Evolutionary conservation across 805 yeast species (phyloP).

Genomic region (Saturnispora sanitii): DNA sequence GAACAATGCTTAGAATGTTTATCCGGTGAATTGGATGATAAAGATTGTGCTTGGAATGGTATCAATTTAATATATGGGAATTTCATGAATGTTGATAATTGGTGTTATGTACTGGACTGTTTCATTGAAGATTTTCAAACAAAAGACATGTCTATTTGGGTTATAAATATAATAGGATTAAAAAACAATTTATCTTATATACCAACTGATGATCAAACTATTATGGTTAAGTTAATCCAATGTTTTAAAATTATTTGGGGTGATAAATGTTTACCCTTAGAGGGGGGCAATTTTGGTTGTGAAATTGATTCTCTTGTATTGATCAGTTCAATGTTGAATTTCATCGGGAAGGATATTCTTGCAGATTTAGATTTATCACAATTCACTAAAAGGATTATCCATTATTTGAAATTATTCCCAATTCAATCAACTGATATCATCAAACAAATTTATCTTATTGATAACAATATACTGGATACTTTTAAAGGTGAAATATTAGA

Average conservation of each 20-base stretch:
- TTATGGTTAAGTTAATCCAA: no score
- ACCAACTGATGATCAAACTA: no score
- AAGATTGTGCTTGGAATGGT: constrained; percentile 5
- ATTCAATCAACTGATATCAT: background rate
- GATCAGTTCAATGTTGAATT: no score
- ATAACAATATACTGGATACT: background rate
- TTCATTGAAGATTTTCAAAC: background rate
- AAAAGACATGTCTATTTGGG: background rate
- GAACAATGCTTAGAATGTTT: constrained; percentile 1
- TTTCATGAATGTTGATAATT: constrained; percentile 1
- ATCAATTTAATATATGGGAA: constrained; percentile 5
- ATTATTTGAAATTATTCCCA: background rate
- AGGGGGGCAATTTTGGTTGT: no score
- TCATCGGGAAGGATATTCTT: no score
- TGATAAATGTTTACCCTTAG: no score
- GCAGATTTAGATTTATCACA: background rate
- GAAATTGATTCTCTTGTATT: no score
- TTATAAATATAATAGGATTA: constrained; percentile 3
- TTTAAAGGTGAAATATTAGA: background rate
- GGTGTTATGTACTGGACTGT: background rate
- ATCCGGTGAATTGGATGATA: background rate
- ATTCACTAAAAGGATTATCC: background rate
- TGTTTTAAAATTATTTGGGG: no score
- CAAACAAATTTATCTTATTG: background rate
- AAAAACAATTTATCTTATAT: no score